Evolutionary conservation across 176 grass and related monocot species (phyloP), one percentile per base, ranked within the genome.

Genomic region (Areca catechu): DNA sequence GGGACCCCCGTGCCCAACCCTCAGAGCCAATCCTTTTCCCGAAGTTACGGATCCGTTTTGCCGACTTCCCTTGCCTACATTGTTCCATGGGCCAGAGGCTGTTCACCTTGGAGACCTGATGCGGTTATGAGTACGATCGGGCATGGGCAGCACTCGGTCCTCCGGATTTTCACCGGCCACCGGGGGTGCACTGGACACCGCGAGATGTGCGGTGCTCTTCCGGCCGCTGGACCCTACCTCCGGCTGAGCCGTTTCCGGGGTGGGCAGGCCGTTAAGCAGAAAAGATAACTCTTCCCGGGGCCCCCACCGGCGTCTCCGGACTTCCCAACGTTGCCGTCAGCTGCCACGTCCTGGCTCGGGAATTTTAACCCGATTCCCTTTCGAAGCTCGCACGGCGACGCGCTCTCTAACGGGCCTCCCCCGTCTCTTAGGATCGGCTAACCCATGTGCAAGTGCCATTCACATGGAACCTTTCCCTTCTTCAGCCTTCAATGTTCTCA

Each of bases 181-280:
- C 58, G 68, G 73, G 80, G 76, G 80, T 51, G 76, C 85, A 83
- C 80, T 73, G 58, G 72, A 77, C 80, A 79, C 79, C 80, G 19
- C 57, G 72, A 66, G 77, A 85, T 48, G 53, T 85, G 82, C 72
- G 72, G 77, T 76, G 82, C 77, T 85, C 82, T 80, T 85, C 48
- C 72, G 67, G 22, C 67, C 77, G 49, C 76, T 69, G 53, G 69
- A 81, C 74, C 78, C 78, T 86, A 86, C 78, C 75, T 79, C 71
- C 56, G 66, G 74, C 70, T 79, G 57, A 76, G 37, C 74, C n/a
- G n/a, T n/a, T n/a, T n/a, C n/a, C n/a, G n/a, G n/a, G n/a, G n/a
- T n/a, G n/a, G n/a, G n/a, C n/a, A n/a, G n/a, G n/a, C n/a, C n/a
- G n/a, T n/a, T n/a, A n/a, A n/a, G n/a, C n/a, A n/a, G n/a, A n/a